Percentiles rank a stretch among this genome's conserved stretches.
These are phyloP conservation scores for Paramecium primaurelia DNA, from an alignment of 73 alveolate species.

Conservation along the genomic window DNA sequence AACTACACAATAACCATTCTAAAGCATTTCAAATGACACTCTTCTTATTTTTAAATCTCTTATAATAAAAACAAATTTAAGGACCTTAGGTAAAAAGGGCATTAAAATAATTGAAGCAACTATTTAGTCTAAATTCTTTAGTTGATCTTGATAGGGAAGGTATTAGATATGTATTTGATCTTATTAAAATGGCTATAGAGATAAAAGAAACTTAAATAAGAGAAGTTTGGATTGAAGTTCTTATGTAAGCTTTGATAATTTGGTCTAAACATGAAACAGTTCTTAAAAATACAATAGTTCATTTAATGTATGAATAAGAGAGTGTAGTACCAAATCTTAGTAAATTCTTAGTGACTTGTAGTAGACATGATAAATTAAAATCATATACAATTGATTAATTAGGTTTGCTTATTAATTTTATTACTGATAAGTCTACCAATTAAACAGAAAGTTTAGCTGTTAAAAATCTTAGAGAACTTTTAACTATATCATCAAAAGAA, in stretches of 20 bases:
- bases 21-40: not conserved
- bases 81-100: not conserved
- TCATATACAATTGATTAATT: not conserved
- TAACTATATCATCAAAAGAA: not conserved
- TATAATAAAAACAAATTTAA: not conserved
- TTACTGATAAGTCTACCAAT: constrained; percentile 1
- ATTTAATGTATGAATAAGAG: constrained; percentile 5
- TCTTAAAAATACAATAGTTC: not conserved
- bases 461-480: not conserved
- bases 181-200: not conserved
- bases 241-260: not conserved
- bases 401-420: not conserved
- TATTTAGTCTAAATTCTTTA: not conserved
- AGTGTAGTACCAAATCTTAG: not conserved
- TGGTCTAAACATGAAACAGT: not conserved
- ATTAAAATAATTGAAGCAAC: not conserved
- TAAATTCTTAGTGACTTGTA: constrained; percentile 9
- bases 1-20: not conserved
- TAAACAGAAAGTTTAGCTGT: constrained; percentile 15
- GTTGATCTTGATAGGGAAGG: not conserved
- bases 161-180: not conserved
- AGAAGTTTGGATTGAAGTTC: constrained; percentile 4
- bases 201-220: not conserved
- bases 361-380: not conserved
- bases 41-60: not conserved